Evolutionary conservation across 2,329 filamentous ascomycete genomes (phyloP).

Genomic region (Ophiostoma sp.): DNA sequence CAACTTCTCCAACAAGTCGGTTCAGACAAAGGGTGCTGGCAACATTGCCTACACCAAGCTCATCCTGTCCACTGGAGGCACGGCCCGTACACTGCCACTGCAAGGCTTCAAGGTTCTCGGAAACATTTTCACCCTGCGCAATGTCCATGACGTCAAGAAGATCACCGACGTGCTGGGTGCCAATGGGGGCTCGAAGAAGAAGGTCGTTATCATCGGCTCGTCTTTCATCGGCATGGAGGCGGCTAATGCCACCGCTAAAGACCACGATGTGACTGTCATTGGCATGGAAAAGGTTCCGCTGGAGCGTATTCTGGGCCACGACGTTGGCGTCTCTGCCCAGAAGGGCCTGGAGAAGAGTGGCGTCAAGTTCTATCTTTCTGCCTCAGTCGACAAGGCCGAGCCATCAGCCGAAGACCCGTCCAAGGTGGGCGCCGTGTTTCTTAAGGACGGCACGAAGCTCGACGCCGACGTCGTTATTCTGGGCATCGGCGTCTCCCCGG

Average conservation of each 20-base stretch:
- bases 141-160: conserved; percentile 66
- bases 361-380: conserved; percentile 79
- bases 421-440: conserved; percentile 70
- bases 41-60: conserved; percentile 77
- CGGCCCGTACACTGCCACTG: conserved; percentile 67
- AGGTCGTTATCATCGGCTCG: conserved; percentile 84
- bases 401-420: conserved; percentile 61
- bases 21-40: conserved; percentile 68
- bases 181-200: conserved; percentile 60
- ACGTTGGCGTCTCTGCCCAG: conserved; percentile 77
- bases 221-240: conserved; percentile 98
- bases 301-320: conserved; percentile 74
- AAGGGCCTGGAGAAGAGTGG: conserved; percentile 75
- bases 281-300: conserved; percentile 84
- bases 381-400: conserved; percentile 75
- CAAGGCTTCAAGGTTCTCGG: conserved; percentile 77
- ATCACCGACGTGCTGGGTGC: conserved; percentile 75
- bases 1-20: conserved; percentile 66
- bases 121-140: conserved; percentile 83
- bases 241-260: conserved; percentile 73
- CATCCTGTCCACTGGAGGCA: conserved; percentile 82
- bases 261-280: conserved; percentile 78
- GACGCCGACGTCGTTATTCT: conserved; percentile 87
- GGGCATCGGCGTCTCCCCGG: conserved; percentile 80
- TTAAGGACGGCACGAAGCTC: conserved; percentile 81